A percentile compares a stretch with the other conserved stretches of the same genome.
Evolutionary conservation across 768 basidiomycete genomes (phyloP).

Genomic region (Boletus huronensis): DNA sequence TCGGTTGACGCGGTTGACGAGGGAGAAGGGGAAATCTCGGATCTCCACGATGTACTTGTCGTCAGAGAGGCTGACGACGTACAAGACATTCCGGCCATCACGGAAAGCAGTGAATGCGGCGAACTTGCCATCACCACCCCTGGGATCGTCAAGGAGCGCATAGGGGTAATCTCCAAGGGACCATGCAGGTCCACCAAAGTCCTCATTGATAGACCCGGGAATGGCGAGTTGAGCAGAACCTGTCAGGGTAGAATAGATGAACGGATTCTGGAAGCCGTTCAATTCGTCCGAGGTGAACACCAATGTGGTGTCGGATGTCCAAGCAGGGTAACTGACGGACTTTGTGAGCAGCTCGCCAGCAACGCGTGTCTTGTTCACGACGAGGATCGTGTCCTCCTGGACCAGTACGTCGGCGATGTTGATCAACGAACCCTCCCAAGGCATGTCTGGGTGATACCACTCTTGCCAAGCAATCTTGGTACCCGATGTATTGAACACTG

Average conservation of each 20-base stretch:
- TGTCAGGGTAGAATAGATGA: constrained; percentile 42
- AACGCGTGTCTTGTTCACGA: constrained; percentile 41
- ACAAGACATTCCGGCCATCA: constrained; percentile 35
- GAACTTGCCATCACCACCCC: constrained; percentile 15
- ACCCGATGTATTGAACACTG: constrained; percentile 60
- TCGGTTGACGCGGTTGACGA: constrained; percentile 23
- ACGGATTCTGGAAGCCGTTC: constrained; percentile 68
- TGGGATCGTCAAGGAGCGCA: constrained; percentile 38
- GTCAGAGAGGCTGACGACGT: constrained; percentile 28
- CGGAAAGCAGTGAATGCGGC: constrained; percentile 32
- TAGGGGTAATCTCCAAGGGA: constrained; percentile 45
- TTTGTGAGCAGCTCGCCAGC: constrained; percentile 50
- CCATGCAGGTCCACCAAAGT: constrained; percentile 62
- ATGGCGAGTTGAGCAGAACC: constrained; percentile 33
- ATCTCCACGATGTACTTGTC: constrained; percentile 26
- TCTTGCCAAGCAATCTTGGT: constrained; percentile 56
- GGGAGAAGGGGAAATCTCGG: constrained; percentile 34
- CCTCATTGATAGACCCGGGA: constrained; percentile 42
- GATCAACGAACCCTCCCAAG: constrained; percentile 65
- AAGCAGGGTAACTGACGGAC: constrained; percentile 56
- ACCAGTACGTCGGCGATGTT: constrained; percentile 46
- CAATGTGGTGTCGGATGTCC: constrained; percentile 53
- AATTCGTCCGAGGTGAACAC: constrained; percentile 59
- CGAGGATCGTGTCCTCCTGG: constrained; percentile 27
- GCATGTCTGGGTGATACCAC: constrained; percentile 70